These are phyloP conservation scores for Medicago truncatula DNA, from an alignment of 306 rosid genomes.

Conservation along the genomic window DNA sequence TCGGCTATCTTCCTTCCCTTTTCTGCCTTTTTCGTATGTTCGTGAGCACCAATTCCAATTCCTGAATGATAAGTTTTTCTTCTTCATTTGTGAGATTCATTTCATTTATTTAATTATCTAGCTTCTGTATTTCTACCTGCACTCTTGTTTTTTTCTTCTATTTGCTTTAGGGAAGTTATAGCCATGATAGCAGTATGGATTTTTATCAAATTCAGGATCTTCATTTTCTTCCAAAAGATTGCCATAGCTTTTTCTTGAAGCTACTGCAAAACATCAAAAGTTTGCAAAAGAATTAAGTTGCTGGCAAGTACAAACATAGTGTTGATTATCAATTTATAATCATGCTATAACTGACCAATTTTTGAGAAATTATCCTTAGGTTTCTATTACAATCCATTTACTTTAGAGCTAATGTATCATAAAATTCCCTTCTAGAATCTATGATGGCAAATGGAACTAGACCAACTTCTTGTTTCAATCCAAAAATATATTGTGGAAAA, in stretches of 20 bases:
- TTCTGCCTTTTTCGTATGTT: too few relatives aligned
- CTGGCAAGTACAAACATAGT: neutral
- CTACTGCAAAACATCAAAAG: constrained; percentile 37
- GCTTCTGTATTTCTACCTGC: constrained; percentile 70
- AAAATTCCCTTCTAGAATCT: too few relatives aligned
- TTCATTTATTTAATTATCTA: constrained; percentile 69
- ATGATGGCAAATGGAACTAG: too few relatives aligned
- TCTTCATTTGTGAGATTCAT: constrained; percentile 46
- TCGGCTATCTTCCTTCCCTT: too few relatives aligned
- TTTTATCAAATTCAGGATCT: constrained; percentile 58
- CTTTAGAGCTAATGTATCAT: too few relatives aligned
- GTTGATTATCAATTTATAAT: too few relatives aligned
- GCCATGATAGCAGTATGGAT: constrained; percentile 83
- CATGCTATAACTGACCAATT: too few relatives aligned
- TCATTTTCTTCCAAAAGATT: constrained; percentile 71
- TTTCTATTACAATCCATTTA: too few relatives aligned
- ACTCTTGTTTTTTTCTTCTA: constrained; percentile 66
- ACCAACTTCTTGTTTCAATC: too few relatives aligned
- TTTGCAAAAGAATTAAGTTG: neutral
- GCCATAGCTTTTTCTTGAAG: constrained; percentile 59
- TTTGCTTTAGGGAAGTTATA: constrained; percentile 80
- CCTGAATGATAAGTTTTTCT: neutral
- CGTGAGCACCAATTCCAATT: too few relatives aligned
- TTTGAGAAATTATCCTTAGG: too few relatives aligned
- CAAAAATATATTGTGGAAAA: too few relatives aligned